A percentile compares a stretch with the other conserved stretches of the same genome.
Evolutionary conservation across 257 asterid genomes (phyloP).

Genomic region (Nicotiana knightiana): DNA sequence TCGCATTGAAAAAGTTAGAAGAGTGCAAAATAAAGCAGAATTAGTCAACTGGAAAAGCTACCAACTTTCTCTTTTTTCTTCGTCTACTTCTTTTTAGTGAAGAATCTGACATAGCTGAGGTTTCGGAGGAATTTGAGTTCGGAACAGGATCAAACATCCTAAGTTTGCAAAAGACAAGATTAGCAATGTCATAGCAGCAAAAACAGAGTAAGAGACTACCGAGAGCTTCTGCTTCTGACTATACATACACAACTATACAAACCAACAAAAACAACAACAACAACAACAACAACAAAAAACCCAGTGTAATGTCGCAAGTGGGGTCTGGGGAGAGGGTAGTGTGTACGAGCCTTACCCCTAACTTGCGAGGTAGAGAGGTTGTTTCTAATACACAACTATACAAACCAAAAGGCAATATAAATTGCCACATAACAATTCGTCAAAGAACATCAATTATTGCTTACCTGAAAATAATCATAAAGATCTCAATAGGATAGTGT

Average conservation of each 20-base stretch:
- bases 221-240: not conserved
- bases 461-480: not conserved
- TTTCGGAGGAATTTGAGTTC: slow-evolving; percentile 37
- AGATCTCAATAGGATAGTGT: not conserved
- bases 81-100: slow-evolving; percentile 50
- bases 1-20: not conserved
- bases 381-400: not conserved
- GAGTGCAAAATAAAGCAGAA: not conserved
- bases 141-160: slow-evolving; percentile 51
- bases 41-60: slow-evolving; percentile 21
- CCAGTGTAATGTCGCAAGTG: too few species aligned
- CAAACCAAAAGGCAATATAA: not conserved
- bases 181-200: not conserved
- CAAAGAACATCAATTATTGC: not conserved
- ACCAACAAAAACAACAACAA: not conserved
- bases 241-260: not conserved
- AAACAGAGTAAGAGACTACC: not conserved
- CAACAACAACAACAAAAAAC: too few species aligned
- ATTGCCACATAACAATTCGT: not conserved
- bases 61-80: slow-evolving; percentile 76
- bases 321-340: too few species aligned
- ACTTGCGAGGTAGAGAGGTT: too few species aligned
- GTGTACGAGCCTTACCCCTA: too few species aligned
- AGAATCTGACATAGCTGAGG: slow-evolving; percentile 31
- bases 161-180: slow-evolving; percentile 18